phyloP scores from a whole-genome alignment of 495 filamentous ascomycete genomes.

The Parathielavia hyrcaniae region DNA sequence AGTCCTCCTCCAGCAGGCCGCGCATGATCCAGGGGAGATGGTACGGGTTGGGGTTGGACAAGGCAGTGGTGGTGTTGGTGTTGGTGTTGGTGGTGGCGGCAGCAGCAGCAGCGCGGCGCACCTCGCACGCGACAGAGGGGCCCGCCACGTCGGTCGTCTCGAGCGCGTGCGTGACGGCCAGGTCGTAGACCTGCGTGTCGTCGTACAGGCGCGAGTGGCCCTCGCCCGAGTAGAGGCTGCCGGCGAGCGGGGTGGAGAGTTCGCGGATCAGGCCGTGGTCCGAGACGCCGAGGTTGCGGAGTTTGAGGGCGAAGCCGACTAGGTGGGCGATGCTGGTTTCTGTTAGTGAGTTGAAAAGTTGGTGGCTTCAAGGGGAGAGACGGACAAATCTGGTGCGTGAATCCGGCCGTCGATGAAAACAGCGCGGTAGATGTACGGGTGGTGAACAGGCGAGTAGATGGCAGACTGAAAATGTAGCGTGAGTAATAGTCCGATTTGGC shows the following conservation, averaged over 20 bases:
- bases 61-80: too few species aligned
- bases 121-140: slow-evolving; percentile 47
- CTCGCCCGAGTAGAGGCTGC: slow-evolving; percentile 84
- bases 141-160: slow-evolving; percentile 63
- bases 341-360: slow-evolving; percentile 14
- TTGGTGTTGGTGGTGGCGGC: too few species aligned
- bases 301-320: slow-evolving; percentile 85
- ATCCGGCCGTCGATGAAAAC: slow-evolving; percentile 92
- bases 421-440: slow-evolving; percentile 88
- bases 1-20: slow-evolving; percentile 85
- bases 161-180: slow-evolving; percentile 77
- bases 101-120: slow-evolving; percentile 16
- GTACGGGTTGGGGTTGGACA: slow-evolving; percentile 64
- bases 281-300: slow-evolving; percentile 83
- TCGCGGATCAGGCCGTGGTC: slow-evolving; percentile 94
- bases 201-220: slow-evolving; percentile 93
- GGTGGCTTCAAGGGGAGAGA: background rate
- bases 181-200: slow-evolving; percentile 78
- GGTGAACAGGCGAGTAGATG: slow-evolving; percentile 70
- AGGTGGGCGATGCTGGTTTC: slow-evolving; percentile 70
- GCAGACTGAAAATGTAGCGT: slow-evolving; percentile 57
- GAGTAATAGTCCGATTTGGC: background rate
- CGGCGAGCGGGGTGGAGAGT: slow-evolving; percentile 78
- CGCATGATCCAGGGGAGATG: slow-evolving; percentile 91
- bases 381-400: slow-evolving; percentile 85